Evolutionary conservation across 495 filamentous ascomycete genomes (phyloP).

Genomic region (Trichodelitschia bisporula): DNA sequence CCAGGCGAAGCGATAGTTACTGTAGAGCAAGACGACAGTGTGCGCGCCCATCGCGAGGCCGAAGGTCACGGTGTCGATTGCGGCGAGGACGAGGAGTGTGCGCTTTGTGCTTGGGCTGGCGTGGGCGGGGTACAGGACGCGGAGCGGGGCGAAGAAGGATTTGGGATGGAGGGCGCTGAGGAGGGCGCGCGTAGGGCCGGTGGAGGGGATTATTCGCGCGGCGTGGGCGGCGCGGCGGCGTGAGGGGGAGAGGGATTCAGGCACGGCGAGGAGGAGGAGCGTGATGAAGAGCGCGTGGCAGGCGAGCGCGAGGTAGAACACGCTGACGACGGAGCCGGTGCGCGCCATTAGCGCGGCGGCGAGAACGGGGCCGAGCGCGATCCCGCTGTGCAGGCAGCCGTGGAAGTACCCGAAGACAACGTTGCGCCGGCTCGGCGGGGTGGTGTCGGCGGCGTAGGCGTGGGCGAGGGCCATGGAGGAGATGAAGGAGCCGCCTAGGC

Average conservation of each 20-base stretch:
- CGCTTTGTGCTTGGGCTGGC: constrained; percentile 36
- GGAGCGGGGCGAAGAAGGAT: constrained; percentile 36
- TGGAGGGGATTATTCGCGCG: too few relatives aligned
- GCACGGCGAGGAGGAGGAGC: constrained; percentile 41
- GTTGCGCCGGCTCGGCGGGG: constrained; percentile 46
- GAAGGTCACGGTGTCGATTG: constrained; percentile 56
- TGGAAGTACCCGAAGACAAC: constrained; percentile 77
- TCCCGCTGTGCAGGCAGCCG: constrained; percentile 61
- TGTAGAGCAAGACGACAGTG: constrained; percentile 56
- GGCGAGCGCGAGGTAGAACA: constrained; percentile 58
- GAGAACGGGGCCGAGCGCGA: constrained; percentile 60
- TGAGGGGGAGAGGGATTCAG: constrained; percentile 54
- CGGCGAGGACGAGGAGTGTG: constrained; percentile 57
- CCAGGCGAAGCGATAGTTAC: constrained; percentile 60
- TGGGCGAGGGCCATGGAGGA: constrained; percentile 53
- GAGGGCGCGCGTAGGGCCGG: constrained; percentile 18
- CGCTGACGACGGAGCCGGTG: constrained; percentile 38
- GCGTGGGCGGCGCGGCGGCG: constrained; percentile 43
- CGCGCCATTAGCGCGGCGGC: constrained; percentile 50
- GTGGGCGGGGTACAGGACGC: constrained; percentile 45
- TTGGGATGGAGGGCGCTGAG: constrained; percentile 10
- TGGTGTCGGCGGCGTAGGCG: constrained; percentile 76
- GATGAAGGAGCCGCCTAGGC: constrained; percentile 68
- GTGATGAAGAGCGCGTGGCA: constrained; percentile 46
- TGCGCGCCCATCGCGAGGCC: constrained; percentile 61